Conservation (phyloP, 2,329 filamentous ascomycete genomes). For the Penicillium sp. region DNA sequence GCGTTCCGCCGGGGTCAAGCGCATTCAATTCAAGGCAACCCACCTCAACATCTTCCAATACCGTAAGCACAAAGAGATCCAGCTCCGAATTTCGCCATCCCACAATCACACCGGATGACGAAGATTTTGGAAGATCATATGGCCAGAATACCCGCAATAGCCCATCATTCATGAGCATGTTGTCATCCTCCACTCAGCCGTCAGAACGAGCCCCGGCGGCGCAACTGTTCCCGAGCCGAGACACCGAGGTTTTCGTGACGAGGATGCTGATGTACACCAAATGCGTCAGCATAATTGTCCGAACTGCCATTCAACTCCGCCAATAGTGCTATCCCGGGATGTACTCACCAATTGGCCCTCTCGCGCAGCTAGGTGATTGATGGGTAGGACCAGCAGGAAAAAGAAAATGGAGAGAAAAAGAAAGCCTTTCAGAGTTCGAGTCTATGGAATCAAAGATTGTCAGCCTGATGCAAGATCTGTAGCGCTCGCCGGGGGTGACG, state of each 20-base stretch:
- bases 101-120: slow-evolving; percentile 78
- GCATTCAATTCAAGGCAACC: slow-evolving; percentile 31
- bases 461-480: slow-evolving; percentile 5
- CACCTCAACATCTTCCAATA: slow-evolving; percentile 89
- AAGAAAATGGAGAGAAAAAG: slow-evolving; percentile 79
- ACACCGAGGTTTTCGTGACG: slow-evolving; percentile 74
- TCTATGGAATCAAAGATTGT: slow-evolving; percentile 49
- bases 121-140: slow-evolving; percentile 71
- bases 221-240: slow-evolving; percentile 91
- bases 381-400: slow-evolving; percentile 76
- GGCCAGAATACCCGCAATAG: slow-evolving; percentile 99
- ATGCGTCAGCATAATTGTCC: slow-evolving; percentile 6
- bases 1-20: background rate
- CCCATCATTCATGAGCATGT: slow-evolving; percentile 69
- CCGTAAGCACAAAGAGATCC: slow-evolving; percentile 84
- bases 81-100: slow-evolving; percentile 92
- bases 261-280: slow-evolving; percentile 64
- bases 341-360: slow-evolving; percentile 73
- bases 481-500: slow-evolving; percentile 3
- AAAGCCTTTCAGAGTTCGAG: slow-evolving; percentile 82
- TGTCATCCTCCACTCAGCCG: slow-evolving; percentile 48
- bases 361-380: slow-evolving; percentile 74
- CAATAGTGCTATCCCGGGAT: background rate
- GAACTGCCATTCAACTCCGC: background rate
- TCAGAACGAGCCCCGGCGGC: slow-evolving; percentile 91